phyloP scores from a whole-genome alignment of 2,329 filamentous ascomycete species.

The Basipetospora chlamydospora region DNA sequence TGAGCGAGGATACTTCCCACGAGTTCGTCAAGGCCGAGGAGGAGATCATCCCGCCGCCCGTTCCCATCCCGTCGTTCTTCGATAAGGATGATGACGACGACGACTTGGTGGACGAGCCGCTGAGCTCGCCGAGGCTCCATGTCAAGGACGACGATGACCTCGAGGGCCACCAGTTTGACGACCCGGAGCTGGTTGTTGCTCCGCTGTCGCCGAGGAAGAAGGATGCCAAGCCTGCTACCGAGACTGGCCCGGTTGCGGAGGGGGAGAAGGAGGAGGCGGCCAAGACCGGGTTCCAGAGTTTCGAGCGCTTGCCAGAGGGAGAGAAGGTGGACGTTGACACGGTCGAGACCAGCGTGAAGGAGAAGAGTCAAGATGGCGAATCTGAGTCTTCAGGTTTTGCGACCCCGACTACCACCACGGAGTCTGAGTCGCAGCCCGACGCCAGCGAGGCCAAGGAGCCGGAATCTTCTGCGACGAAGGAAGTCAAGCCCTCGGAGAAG shows the following conservation, averaged over 20 bases:
- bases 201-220: conserved; percentile 38
- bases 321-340: too few relatives aligned
- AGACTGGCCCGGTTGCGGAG: not conserved
- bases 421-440: conserved; percentile 6
- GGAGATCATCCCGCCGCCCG: conserved; percentile 26
- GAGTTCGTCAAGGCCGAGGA: conserved; percentile 41
- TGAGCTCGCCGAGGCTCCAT: conserved; percentile 52
- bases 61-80: conserved; percentile 15
- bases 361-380: conserved; percentile 10
- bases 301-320: too few relatives aligned
- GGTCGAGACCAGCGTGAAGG: not conserved
- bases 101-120: conserved; percentile 65
- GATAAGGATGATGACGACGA: conserved; percentile 51
- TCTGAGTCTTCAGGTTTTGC: conserved; percentile 14
- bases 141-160: conserved; percentile 44
- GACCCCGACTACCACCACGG: conserved; percentile 6
- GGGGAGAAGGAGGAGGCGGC: not conserved
- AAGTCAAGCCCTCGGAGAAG: not conserved
- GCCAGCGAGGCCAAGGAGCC: not conserved
- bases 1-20: conserved; percentile 21
- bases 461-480: not conserved
- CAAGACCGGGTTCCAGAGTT: too few relatives aligned
- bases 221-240: not conserved
- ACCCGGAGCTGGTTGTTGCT: conserved; percentile 39
- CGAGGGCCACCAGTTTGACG: conserved; percentile 32